Evolutionary conservation across 2,329 filamentous ascomycete species (phyloP), one percentile per base, ranked within the genome.

Genomic region (Pseudocercospora pini-densiflorae): DNA sequence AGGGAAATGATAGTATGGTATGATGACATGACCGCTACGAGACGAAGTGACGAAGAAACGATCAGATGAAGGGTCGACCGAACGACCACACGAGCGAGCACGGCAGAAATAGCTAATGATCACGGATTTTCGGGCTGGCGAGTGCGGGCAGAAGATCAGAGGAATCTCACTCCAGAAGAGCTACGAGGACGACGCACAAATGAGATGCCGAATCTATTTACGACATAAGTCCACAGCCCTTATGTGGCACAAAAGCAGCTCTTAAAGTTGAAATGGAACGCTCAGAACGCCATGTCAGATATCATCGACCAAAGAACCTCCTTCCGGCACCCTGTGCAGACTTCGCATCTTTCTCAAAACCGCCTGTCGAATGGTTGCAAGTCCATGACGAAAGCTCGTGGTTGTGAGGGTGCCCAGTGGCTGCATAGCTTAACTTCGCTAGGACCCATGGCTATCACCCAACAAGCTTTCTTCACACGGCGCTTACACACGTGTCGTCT

Each of bases 1-100:
- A 49, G 16, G 53, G 43, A 31, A 31, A 51, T 45, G 57, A 31
- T 23, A 59, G 57, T 9, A 59, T 59, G 57, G 57, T 59, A 27
- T 59, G 55, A 58, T 16, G n/a, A 43, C 40, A 43, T n/a, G 40
- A n/a, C 16, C 40, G n/a, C 8, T 16, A 43, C 7, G 40, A n/a
- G 19, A 43, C 40, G 40, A n/a, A n/a, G n/a, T n/a, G n/a, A n/a
- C n/a, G n/a, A n/a, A n/a, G n/a, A n/a, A n/a, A n/a, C n/a, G n/a
- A n/a, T n/a, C n/a, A n/a, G n/a, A n/a, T n/a, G n/a, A n/a, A n/a
- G n/a, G n/a, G n/a, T n/a, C n/a, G n/a, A n/a, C n/a, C n/a, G n/a
- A n/a, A n/a, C n/a, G n/a, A n/a, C n/a, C n/a, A n/a, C n/a, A n/a
- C n/a, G 40, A 43, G n/a, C n/a, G 14, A 19, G 14, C 40, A 43